Percentiles rank a stretch among this genome's conserved stretches.
phyloP scores from a whole-genome alignment of 2,329 filamentous ascomycete species.

The Trichoderma hamatum region DNA sequence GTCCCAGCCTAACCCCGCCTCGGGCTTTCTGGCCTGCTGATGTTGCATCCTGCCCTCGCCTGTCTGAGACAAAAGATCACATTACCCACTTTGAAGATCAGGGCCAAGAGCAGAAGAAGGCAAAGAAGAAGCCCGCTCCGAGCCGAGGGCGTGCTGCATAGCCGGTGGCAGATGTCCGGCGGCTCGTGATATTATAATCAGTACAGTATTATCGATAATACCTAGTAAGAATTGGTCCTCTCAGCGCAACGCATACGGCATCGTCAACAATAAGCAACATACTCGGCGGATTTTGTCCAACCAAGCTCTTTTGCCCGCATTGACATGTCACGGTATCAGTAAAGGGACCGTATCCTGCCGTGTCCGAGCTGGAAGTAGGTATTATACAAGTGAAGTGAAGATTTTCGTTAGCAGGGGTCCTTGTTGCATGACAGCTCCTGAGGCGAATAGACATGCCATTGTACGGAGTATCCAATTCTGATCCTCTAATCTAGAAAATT shows the following conservation, averaged over 20 bases:
- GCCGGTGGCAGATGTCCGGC: neutral
- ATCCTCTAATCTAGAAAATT: neutral
- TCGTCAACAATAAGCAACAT: neutral
- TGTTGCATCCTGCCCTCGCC: constrained; percentile 22
- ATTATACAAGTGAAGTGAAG: neutral
- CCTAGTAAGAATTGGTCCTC: neutral
- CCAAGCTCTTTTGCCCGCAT: neutral
- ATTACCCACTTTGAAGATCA: constrained; percentile 17
- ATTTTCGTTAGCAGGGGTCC: neutral
- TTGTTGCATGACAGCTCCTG: neutral
- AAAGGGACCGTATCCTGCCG: neutral
- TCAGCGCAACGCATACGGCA: neutral
- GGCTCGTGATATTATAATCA: neutral
- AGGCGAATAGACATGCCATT: neutral
- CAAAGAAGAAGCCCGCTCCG: constrained; percentile 1
- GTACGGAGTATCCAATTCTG: neutral
- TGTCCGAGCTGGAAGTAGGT: neutral
- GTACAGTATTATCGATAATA: neutral
- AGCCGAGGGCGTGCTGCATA: constrained; percentile 12
- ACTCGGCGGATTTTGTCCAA: neutral
- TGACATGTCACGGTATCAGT: neutral
- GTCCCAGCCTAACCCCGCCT: constrained; percentile 25
- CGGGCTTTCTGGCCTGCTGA: neutral
- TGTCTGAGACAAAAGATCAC: constrained; percentile 24
- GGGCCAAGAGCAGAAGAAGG: neutral